Evolutionary conservation across 2,329 filamentous ascomycete genomes (phyloP).

Genomic region (Hypoxylon sp.): DNA sequence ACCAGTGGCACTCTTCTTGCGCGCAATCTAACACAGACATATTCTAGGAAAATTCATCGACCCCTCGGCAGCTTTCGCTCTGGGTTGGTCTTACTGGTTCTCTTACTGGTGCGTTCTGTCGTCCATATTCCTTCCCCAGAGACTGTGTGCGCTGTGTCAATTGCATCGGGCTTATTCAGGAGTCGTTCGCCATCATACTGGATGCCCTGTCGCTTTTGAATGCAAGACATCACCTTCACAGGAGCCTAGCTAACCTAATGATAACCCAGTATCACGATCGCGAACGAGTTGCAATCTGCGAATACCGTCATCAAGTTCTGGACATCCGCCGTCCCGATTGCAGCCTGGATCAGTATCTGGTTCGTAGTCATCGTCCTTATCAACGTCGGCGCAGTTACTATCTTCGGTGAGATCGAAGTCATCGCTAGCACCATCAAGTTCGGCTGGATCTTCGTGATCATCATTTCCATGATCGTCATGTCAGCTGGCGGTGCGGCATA

Average conservation of each 20-base stretch:
- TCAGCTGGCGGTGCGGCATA: constrained; percentile 59
- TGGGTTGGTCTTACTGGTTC: constrained; percentile 63
- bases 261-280: constrained; percentile 55
- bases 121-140: not conserved
- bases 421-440: constrained; percentile 60
- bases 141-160: not conserved
- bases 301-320: constrained; percentile 59
- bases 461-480: constrained; percentile 59
- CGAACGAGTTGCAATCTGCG: constrained; percentile 58
- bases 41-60: constrained; percentile 57
- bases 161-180: not conserved
- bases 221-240: not conserved
- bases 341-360: constrained; percentile 60
- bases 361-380: constrained; percentile 55
- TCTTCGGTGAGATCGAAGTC: constrained; percentile 62
- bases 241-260: not conserved
- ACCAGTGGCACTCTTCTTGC: not conserved
- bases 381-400: constrained; percentile 58
- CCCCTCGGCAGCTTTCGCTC: constrained; percentile 57
- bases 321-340: constrained; percentile 57
- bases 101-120: constrained; percentile 50
- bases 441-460: constrained; percentile 62
- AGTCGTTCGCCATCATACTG: not conserved
- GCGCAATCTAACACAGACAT: not conserved
- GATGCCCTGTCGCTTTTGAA: not conserved